Base-by-base conservation (phyloP, 1,284 basidiomycete species). In the Pyrrhoderma lamaoense region DNA sequence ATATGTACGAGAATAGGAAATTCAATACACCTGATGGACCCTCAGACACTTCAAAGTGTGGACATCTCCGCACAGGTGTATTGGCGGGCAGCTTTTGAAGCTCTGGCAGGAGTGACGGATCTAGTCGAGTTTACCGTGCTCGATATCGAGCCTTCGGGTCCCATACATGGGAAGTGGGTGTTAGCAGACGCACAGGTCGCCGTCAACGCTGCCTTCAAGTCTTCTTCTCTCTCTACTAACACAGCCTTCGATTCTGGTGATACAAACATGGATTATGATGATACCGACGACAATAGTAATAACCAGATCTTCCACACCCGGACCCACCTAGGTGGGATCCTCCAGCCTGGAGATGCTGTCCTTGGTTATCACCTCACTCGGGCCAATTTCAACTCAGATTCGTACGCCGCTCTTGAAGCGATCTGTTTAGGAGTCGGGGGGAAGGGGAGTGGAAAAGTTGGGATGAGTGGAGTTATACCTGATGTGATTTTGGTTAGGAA, bases 151-250 rank as follows among this genome's bases (percentile, higher is more conserved):
- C 87, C 87, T 13, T 82, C 90, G 16, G 77, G 82, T 8, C 73
- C 74, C 22, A 69, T 73, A 18, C 77, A 79, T 49, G 88, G 89
- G 27, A 89, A 88, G 64, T 85, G 77, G 67, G 80, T 95, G 21
- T 76, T 93, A 45, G 94, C 95, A 0, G 95, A 99, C 61, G 93
- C 90, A 1, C 95, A 98, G 68, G 91, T 99, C 21, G 92, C 92
- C 1, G 77, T 94, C 14, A 77, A 89, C 2, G 85, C 84, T 23
- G 89, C 89, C 0, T 89, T 89, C 67, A 72, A 76, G 9, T 70
- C 70, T 13, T 79, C 81, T 8, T 70, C 69, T 16, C 79, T 80
- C 7, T 67, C 64, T 0, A 53, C 56, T 1, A 63, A 64, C 18
- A 67, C 62, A 25, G 76, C 77, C 45, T 73, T 75, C 48, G 68